phyloP scores from a whole-genome alignment of 2,329 filamentous ascomycete species.

The Coleophoma crateriformis region DNA sequence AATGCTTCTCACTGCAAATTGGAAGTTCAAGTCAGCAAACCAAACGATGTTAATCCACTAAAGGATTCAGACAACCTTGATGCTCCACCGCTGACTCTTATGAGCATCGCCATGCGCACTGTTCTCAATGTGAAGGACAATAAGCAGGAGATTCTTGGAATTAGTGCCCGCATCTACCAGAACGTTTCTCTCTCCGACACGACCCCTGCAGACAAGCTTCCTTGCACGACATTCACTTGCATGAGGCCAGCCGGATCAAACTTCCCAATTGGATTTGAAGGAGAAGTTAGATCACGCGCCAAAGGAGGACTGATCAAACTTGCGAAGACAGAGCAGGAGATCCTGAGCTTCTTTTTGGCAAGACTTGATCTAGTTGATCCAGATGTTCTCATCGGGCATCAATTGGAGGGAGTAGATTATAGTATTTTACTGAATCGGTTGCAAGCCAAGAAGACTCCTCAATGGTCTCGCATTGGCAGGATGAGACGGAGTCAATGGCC shows the following conservation, averaged over 20 bases:
- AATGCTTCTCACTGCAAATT: slow-evolving; percentile 97
- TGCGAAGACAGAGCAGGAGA: slow-evolving; percentile 76
- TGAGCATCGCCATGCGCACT: slow-evolving; percentile 88
- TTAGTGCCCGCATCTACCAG: slow-evolving; percentile 89
- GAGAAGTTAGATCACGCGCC: slow-evolving; percentile 63
- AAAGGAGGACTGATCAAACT: slow-evolving; percentile 75
- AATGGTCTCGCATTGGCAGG: slow-evolving; percentile 90
- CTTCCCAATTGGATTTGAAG: slow-evolving; percentile 85
- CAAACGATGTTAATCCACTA: slow-evolving; percentile 66
- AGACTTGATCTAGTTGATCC: slow-evolving; percentile 85
- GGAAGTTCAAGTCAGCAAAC: slow-evolving; percentile 76
- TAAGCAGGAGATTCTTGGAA: slow-evolving; percentile 91
- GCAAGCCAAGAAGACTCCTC: slow-evolving; percentile 83
- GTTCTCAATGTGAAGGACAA: slow-evolving; percentile 87
- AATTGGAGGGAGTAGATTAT: slow-evolving; percentile 96
- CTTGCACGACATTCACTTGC: slow-evolving; percentile 85
- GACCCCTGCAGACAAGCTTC: slow-evolving; percentile 80
- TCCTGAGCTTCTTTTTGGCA: slow-evolving; percentile 84
- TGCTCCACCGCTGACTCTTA: slow-evolving; percentile 83
- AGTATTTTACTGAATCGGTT: slow-evolving; percentile 83
- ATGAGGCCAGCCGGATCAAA: slow-evolving; percentile 72
- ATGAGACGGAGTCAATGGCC: slow-evolving; percentile 84
- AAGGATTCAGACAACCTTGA: slow-evolving; percentile 78
- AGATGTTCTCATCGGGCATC: slow-evolving; percentile 89
- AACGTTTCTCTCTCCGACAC: slow-evolving; percentile 84